Base-by-base conservation (phyloP, 208 protist species). In the Crithidia acanthocephali region DNA sequence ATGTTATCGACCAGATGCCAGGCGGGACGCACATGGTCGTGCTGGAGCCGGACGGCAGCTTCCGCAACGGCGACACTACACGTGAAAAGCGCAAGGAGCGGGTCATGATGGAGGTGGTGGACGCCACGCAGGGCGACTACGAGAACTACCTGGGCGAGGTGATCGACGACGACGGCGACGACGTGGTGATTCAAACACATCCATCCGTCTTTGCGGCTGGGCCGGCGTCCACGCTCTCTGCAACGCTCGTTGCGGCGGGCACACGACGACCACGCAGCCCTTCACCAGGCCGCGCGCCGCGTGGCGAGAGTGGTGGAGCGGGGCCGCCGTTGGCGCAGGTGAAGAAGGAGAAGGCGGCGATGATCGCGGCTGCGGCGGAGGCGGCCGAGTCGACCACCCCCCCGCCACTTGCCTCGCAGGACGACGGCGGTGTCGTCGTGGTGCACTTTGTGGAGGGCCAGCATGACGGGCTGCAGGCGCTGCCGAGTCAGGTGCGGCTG, bases 11-110 rank as follows among this genome's bases (percentile, higher is more conserved):
- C 65, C 74, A 88, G 56, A 89, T 95, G 88, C 90, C 92, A 30
- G 45, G 65, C 23, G 87, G 86, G 15, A 97, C 92, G 62, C 84
- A 91, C 57, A 81, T 94, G 47, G 80, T 97, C 15, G 62, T 92
- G 60, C 76, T 97, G 11, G 80, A 93, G 59, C 66, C 80, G 15
- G 90, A 95, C 57, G 92, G 92, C 37, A 80, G 73, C 66, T 88
- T 88, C 67, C 83, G 80, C 55, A 95, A 76, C 64, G 92, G 84
- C 58, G 92, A 97, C 74, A 64, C 62, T 7, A 80, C 79, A 8
- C 87, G 92, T 8, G 81, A 85, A 53, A 45, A 79, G 69, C 87
- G 88, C 23, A 82, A 83, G 28, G 79, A 88, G 72, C 69, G 88
- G 61, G 51, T 86, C 20, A 84, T 69, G 35, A 91, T 84, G 57